Evolutionary conservation across 352 stramenopile species (phyloP).

Genomic region (Aphanomyces cochlioides): DNA sequence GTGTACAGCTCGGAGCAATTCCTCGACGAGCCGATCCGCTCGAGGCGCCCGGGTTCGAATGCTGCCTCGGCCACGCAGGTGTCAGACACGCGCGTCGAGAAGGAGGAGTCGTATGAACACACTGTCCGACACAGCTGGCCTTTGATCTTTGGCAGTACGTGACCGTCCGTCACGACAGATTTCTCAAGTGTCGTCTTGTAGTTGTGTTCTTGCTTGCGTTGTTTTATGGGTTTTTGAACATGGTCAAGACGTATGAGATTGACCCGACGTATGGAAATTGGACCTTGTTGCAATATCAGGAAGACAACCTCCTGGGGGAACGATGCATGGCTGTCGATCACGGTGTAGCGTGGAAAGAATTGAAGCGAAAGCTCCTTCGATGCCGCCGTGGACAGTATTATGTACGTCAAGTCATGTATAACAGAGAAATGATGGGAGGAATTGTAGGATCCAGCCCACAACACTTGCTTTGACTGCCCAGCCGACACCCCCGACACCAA

Average conservation of each 20-base stretch:
- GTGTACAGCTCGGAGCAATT: background rate
- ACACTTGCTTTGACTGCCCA: slow-evolving; percentile 12
- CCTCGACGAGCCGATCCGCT: background rate
- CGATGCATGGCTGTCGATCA: background rate
- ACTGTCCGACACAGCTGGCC: slow-evolving; percentile 1
- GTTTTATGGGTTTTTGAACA: background rate
- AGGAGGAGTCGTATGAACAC: background rate
- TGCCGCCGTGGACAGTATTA: slow-evolving; percentile 26
- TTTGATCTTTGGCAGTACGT: background rate
- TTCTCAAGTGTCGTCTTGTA: background rate
- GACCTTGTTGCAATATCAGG: slow-evolving; percentile 15
- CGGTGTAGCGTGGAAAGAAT: background rate
- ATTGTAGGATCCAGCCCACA: slow-evolving; percentile 15
- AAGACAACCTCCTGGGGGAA: slow-evolving; percentile 11
- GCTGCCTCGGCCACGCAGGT: background rate
- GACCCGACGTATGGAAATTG: slow-evolving; percentile 12
- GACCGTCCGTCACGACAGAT: background rate
- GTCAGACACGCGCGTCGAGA: background rate
- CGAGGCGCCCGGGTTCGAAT: background rate
- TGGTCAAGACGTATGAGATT: slow-evolving; percentile 17
- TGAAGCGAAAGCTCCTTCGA: slow-evolving; percentile 17
- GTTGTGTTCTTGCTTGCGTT: background rate
- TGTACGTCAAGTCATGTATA: slow-evolving; percentile 1
- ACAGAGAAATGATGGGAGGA: background rate
- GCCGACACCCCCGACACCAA: background rate